Evolutionary conservation across 2,329 filamentous ascomycete species (phyloP), one percentile per base, ranked within the genome.

Genomic region (Cytospora schulzeri): DNA sequence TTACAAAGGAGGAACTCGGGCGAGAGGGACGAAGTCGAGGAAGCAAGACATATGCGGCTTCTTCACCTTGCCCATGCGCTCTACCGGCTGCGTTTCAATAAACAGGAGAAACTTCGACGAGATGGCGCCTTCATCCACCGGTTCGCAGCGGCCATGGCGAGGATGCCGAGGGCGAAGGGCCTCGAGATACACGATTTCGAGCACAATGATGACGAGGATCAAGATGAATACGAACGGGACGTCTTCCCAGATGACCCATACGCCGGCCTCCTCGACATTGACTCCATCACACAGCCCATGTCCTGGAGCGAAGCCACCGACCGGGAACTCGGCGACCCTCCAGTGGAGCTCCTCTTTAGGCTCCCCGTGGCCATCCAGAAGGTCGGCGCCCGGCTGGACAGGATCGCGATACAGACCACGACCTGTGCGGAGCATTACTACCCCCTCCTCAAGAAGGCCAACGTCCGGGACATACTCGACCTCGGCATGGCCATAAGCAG

Each of bases 131-230:
- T 66, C n/a, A 24, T 54, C n/a, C 15, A 45, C 45, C 51, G 64
- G 24, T 52, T 64, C 28, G 48, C 60, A 4, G 52, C 56, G 26
- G 64, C 64, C 3, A 50, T 66, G 45, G 50, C 61, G 17, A 57
- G 60, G 17, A 64, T 64, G 64, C 64, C 64, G 0, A 66, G 28
- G 35, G 61, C 56, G 14, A 60, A 33, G 26, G 22, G 15, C 1
- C 41, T 66, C 35, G 64, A 66, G 53, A 33, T 66, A 7, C 61
- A 57, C 15, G 64, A 66, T 26, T 66, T 54, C 19, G 31, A 57
- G 22, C 3, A 54, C 2, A 31, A 54, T 7, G 4, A 19, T 11
- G 38, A 31, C 2, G 14, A 19, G 14, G 29, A 33, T 0, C 15
- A 52, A 2, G 8, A 1, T 1, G 15, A 8, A 11, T 17, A 17